Base-by-base conservation (phyloP, 257 asterid species). In the Solanum chiquidenum region DNA sequence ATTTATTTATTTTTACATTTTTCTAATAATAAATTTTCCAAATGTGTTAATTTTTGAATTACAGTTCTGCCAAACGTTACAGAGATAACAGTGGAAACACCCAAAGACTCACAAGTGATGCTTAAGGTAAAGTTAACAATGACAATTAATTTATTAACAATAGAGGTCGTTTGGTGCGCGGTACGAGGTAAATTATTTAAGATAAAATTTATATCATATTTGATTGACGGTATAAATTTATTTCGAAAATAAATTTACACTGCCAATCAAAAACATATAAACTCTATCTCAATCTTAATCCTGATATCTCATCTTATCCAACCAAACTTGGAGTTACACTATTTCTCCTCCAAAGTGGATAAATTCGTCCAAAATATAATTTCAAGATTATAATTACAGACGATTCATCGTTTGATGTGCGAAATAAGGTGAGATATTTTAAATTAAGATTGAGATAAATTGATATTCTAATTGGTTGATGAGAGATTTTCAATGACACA, bases 11-110 rank as follows among this genome's bases (percentile, higher is more conserved):
- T 52, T n/a, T 35, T 62, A 31, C 2, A 84, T 62, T 84, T 83
- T 34, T 3, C 5, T 37, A 3, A 14, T 12, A 5, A 46, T 60
- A 52, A 12, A 40, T 31, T 46, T 46, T 14, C 4, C 1, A 1
- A 0, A 44, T 27, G 1, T 27, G 37, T 44, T 73, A 34, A 60
- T 38, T 58, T 1, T 35, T 77, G 9, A 9, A 49, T 29, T 42
- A 85, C 95, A 95, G 98, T 94, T 82, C 84, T 94, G 60, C 98
- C 97, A 9, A 91, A 92, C 35, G 93, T 95, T 35, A 84, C 92
- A 88, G 98, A 94, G 87, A 85, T 92, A 88, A 92, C 93, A 3
- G 94, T 94, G 5, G 97, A 91, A 84, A 93, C 93, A 73, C 94
- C 95, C 1, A 93, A 91, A 13, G 98, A 95, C 83, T 89, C 96